These are phyloP conservation scores for Candida anutae DNA, from an alignment of 1,139 yeast species.

Conservation along the genomic window DNA sequence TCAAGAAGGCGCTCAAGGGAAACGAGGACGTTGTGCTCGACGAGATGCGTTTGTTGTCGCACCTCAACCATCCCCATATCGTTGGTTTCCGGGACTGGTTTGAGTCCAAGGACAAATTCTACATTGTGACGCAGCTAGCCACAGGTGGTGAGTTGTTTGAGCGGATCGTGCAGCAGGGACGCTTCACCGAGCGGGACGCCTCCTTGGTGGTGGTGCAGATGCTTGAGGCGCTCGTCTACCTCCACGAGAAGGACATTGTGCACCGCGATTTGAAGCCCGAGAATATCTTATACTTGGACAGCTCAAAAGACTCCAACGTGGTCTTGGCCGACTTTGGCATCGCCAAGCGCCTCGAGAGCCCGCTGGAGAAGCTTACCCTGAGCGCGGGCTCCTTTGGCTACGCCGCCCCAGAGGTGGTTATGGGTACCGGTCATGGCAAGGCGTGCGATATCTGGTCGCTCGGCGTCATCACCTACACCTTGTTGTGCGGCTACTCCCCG, in stretches of 20 bases:
- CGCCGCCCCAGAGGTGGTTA: slow-evolving; percentile 87
- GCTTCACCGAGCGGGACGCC: slow-evolving; percentile 83
- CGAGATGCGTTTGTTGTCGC: slow-evolving; percentile 62
- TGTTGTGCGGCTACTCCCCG: slow-evolving; percentile 89
- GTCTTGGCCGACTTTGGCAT: slow-evolving; percentile 92
- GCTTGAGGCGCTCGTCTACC: slow-evolving; percentile 63
- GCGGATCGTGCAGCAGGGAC: slow-evolving; percentile 66
- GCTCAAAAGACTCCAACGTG: slow-evolving; percentile 49
- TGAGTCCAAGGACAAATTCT: slow-evolving; percentile 73
- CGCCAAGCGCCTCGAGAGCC: slow-evolving; percentile 59
- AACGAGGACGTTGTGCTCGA: slow-evolving; percentile 65
- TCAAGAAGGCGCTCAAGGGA: slow-evolving; percentile 75
- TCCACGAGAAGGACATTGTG: slow-evolving; percentile 69
- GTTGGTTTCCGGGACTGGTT: slow-evolving; percentile 84
- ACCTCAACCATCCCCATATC: slow-evolving; percentile 69
- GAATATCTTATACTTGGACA: slow-evolving; percentile 61
- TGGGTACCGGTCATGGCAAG: slow-evolving; percentile 76
- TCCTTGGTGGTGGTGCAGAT: slow-evolving; percentile 61
- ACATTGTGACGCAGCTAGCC: slow-evolving; percentile 71
- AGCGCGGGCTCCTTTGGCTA: slow-evolving; percentile 91
- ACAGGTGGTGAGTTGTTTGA: slow-evolving; percentile 91
- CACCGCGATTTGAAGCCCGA: slow-evolving; percentile 92
- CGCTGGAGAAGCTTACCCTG: slow-evolving; percentile 59
- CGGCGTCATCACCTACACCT: slow-evolving; percentile 85
- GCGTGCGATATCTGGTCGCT: slow-evolving; percentile 89